Percentiles rank a stretch among this genome's conserved stretches.
Evolutionary conservation across 2,329 filamentous ascomycete species (phyloP).

Genomic region (Cytospora chrysosperma): DNA sequence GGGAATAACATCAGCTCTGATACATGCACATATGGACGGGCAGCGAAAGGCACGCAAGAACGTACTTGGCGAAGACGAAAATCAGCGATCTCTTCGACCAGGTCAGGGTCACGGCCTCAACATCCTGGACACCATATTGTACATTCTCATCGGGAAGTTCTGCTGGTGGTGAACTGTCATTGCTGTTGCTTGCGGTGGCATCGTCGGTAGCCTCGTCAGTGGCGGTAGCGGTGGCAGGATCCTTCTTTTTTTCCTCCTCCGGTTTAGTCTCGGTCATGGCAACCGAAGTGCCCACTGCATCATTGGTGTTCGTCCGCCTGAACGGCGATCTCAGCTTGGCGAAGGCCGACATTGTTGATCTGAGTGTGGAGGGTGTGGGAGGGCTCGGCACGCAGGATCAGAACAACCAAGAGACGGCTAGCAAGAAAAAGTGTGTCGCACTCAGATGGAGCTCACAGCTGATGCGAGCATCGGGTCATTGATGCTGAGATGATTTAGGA

Average conservation of each 20-base stretch:
- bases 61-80: slow-evolving; percentile 35
- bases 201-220: neutral
- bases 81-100: slow-evolving; percentile 27
- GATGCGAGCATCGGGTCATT: neutral
- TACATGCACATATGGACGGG: neutral
- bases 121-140: slow-evolving; percentile 28
- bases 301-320: neutral
- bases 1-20: slow-evolving; percentile 9
- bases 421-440: neutral
- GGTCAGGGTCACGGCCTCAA: slow-evolving; percentile 28
- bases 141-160: slow-evolving; percentile 20
- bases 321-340: neutral
- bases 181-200: neutral
- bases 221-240: neutral
- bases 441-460: neutral
- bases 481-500: neutral
- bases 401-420: neutral
- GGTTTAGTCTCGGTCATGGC: neutral
- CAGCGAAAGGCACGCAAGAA: neutral
- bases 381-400: neutral
- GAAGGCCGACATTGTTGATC: neutral
- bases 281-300: neutral
- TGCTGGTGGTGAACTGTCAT: neutral
- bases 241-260: neutral
- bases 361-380: too few relatives aligned